These are phyloP conservation scores for Arxiozyma slooffiae DNA, from an alignment of 1,139 yeast genomes.

Conservation along the genomic window DNA sequence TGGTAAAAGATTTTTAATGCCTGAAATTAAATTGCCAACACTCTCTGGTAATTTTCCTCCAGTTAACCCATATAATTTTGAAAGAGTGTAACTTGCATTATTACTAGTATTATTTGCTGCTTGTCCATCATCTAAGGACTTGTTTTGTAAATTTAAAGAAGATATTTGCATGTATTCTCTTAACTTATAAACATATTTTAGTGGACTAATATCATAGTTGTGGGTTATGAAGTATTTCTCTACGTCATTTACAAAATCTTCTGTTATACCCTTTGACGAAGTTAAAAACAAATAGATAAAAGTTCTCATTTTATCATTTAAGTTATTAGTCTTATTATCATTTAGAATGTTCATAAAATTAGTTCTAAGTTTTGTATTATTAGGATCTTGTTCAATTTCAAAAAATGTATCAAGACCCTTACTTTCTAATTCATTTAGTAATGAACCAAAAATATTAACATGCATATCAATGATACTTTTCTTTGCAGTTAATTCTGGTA, in stretches of 20 bases:
- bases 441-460: constrained; percentile 85
- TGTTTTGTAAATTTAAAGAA: constrained; percentile 26
- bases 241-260: constrained; percentile 53
- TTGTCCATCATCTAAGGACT: constrained; percentile 26
- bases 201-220: constrained; percentile 52
- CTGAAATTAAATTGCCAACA: constrained; percentile 78
- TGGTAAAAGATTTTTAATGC: constrained; percentile 78
- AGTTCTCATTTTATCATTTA: constrained; percentile 76
- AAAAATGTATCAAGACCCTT: constrained; percentile 82
- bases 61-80: constrained; percentile 68
- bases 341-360: constrained; percentile 51
- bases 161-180: constrained; percentile 61
- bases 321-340: constrained; percentile 37
- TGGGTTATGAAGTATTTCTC: constrained; percentile 54
- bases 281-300: constrained; percentile 62
- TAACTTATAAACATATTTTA: constrained; percentile 65
- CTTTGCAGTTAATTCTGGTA: constrained; percentile 85
- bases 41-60: constrained; percentile 75
- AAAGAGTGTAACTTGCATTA: constrained; percentile 44
- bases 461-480: constrained; percentile 89
- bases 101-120: constrained; percentile 26
- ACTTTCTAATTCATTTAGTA: constrained; percentile 73
- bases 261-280: constrained; percentile 43
- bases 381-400: constrained; percentile 78
- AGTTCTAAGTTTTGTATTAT: constrained; percentile 50